A percentile compares a stretch with the other conserved stretches of the same genome.
These are phyloP conservation scores for Plantago elongata DNA, from an alignment of 257 asterid species.

Conservation along the genomic window DNA sequence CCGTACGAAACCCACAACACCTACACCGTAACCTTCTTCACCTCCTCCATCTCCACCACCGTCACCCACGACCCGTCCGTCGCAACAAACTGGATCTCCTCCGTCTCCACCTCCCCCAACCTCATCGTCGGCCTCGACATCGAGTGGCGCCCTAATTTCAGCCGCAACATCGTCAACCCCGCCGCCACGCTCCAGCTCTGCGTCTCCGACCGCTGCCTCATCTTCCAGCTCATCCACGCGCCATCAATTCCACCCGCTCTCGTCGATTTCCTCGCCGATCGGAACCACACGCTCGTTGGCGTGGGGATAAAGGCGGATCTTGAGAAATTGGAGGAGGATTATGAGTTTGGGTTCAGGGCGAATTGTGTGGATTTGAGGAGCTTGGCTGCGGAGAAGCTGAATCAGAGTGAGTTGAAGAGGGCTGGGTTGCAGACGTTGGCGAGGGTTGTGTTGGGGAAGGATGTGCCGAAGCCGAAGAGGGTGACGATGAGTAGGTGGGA, in stretches of 20 bases:
- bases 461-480: slow-evolving; percentile 31
- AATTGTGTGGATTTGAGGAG: slow-evolving; percentile 39
- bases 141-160: slow-evolving; percentile 50
- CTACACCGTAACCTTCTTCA: slow-evolving; percentile 35
- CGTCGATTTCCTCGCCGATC: slow-evolving; percentile 34
- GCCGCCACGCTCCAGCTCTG: slow-evolving; percentile 53
- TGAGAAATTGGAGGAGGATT: slow-evolving; percentile 41
- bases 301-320: slow-evolving; percentile 37
- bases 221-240: slow-evolving; percentile 36
- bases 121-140: slow-evolving; percentile 42
- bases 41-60: slow-evolving; percentile 29
- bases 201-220: slow-evolving; percentile 40
- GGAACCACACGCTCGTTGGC: slow-evolving; percentile 37
- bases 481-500: slow-evolving; percentile 56
- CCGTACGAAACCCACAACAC: slow-evolving; percentile 38
- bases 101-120: slow-evolving; percentile 21
- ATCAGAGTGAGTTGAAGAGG: slow-evolving; percentile 20
- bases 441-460: slow-evolving; percentile 30
- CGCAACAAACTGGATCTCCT: slow-evolving; percentile 40
- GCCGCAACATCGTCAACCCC: slow-evolving; percentile 27
- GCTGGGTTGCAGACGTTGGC: slow-evolving; percentile 38
- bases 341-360: slow-evolving; percentile 28
- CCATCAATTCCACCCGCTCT: slow-evolving; percentile 30
- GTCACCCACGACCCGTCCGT: slow-evolving; percentile 33
- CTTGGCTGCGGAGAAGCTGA: slow-evolving; percentile 31